Base-by-base conservation (phyloP, 345 rosid species). In the Citrus unshiu region DNA sequence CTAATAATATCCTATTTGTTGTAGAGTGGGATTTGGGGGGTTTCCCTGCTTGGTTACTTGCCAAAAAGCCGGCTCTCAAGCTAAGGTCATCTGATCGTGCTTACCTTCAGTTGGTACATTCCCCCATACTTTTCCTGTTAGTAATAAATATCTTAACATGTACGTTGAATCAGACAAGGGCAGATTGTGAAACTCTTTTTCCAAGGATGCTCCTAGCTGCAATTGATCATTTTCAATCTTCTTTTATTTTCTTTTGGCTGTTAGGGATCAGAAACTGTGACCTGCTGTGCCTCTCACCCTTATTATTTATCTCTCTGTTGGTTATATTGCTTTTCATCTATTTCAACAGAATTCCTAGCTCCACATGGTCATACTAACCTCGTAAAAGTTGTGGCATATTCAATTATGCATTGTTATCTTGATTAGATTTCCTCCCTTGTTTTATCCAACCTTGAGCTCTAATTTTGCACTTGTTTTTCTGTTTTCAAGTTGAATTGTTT, bases 1-100 rank as follows among this genome's bases (percentile, higher is more conserved):
- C 77, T 71, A 27, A 39, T 70, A 77, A 73, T 72, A 39, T 32
- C n/a, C 34, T 56, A 69, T 74, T 74, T 74, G 56, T 65, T 80
- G 81, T 91, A 95, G 98, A 93, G 84, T 95, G 99, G 99, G 99
- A 95, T 83, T 83, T 95, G 43, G 98, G 99, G 29, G 98, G 98
- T 24, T 93, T 95, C 74, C 98, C 99, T 83, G 89, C 89, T 80
- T 95, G 99, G 99, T 77, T 95, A 66, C 93, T 95, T 76, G 85
- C 96, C 77, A 84, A 87, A 78, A 81, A 84, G 79, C 98, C 97
- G 62, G 85, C 86, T 73, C 85, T 89, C 59, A 90, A 79, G 81
- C 83, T 93, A 63, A 88, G 99, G 89, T 88, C 97, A 70, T 86
- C 94, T 13, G 96, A 95, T 89, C 91, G 88, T 78, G 92, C 87